These are phyloP conservation scores for Saksenaea oblongispora DNA, from an alignment of 371 early-diverging fungal species.

Conservation along the genomic window DNA sequence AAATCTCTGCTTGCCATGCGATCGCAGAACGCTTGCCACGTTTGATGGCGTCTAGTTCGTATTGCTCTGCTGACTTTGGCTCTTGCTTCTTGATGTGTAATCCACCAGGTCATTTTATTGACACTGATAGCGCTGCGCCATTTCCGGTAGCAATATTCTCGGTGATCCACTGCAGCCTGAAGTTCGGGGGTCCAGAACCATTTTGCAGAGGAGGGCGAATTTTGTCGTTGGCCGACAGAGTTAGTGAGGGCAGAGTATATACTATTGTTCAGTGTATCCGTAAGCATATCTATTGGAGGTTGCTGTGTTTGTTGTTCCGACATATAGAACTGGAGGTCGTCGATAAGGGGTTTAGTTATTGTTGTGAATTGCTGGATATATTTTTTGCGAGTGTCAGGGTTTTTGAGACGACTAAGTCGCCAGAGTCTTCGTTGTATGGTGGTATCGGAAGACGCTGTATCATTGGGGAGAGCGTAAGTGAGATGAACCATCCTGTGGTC, in stretches of 20 bases:
- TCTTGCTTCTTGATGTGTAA: constrained; percentile 12
- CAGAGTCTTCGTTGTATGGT: not conserved
- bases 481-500: constrained; percentile 9
- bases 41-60: constrained; percentile 10
- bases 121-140: constrained; percentile 12
- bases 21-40: constrained; percentile 14
- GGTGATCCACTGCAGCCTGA: not conserved
- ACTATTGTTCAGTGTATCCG: not conserved
- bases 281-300: not conserved
- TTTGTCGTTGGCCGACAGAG: not conserved
- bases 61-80: constrained; percentile 2
- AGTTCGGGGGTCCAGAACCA: constrained; percentile 16
- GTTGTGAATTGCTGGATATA: not conserved
- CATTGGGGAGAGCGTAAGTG: too few species aligned
- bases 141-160: constrained; percentile 11
- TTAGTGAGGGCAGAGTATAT: not conserved
- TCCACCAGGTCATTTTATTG: constrained; percentile 8
- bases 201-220: not conserved
- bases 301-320: not conserved
- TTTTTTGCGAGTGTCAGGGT: not conserved
- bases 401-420: constrained; percentile 1
- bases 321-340: not conserved
- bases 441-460: too few species aligned
- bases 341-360: not conserved
- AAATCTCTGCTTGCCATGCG: not conserved